Conservation (phyloP, 257 asterid species). For the Eustoma russellianum region DNA sequence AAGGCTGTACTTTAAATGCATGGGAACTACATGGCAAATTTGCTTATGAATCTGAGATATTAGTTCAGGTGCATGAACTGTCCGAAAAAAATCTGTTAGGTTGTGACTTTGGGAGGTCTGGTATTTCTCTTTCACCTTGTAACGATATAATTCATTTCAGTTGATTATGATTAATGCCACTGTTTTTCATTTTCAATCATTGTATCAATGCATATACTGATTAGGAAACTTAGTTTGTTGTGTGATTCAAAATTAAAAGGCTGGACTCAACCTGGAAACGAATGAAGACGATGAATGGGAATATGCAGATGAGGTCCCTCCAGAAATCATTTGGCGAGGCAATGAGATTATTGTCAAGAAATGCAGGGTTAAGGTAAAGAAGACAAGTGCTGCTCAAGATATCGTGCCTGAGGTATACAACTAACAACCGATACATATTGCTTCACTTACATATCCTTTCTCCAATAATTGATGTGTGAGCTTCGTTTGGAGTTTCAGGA, state of each 20-base stretch:
- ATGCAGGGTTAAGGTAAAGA: conserved; percentile 71
- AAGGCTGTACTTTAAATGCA: too few relatives aligned
- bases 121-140: too few relatives aligned
- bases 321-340: conserved; percentile 96
- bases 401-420: conserved; percentile 39
- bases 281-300: conserved; percentile 71
- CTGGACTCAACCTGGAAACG: conserved; percentile 31
- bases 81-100: too few relatives aligned
- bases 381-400: conserved; percentile 32
- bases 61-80: too few relatives aligned
- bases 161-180: too few relatives aligned
- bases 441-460: not conserved
- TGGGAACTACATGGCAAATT: too few relatives aligned
- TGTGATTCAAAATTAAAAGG: conserved; percentile 20
- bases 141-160: too few relatives aligned
- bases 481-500: conserved; percentile 37
- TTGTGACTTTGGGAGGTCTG: too few relatives aligned
- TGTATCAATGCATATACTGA: too few relatives aligned
- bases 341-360: conserved; percentile 94
- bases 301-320: conserved; percentile 90
- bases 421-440: conserved; percentile 6
- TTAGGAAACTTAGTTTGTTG: too few relatives aligned
- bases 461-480: not conserved
- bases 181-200: too few relatives aligned
- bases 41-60: too few relatives aligned